phyloP scores from a whole-genome alignment of 768 basidiomycete species.

The Tylopilus sp. region DNA sequence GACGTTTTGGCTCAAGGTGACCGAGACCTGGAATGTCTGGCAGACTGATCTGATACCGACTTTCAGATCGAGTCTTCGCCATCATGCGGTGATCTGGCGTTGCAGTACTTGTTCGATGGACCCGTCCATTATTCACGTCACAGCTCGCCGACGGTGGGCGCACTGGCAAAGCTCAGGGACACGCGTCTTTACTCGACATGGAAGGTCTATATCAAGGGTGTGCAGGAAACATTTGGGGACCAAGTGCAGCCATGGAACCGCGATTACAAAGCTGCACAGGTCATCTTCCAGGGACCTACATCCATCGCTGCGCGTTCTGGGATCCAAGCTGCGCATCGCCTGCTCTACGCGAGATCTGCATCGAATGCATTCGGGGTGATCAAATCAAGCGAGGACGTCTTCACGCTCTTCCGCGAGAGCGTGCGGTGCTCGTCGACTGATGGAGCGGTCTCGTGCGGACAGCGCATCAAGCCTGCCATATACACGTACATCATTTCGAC shows the following conservation, averaged over 20 bases:
- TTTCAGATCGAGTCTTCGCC: conserved; percentile 50
- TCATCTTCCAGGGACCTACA: conserved; percentile 61
- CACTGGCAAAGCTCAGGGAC: conserved; percentile 57
- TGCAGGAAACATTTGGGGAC: conserved; percentile 59
- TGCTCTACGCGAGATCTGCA: conserved; percentile 70
- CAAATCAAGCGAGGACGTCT: conserved; percentile 44
- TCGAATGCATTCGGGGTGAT: conserved; percentile 62
- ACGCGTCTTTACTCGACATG: conserved; percentile 73
- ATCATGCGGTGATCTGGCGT: conserved; percentile 38
- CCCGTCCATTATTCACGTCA: conserved; percentile 71
- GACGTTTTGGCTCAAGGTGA: conserved; percentile 67
- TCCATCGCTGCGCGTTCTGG: conserved; percentile 62
- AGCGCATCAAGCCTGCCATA: conserved; percentile 73
- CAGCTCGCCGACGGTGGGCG: conserved; percentile 66
- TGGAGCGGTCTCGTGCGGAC: conserved; percentile 19
- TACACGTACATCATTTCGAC: conserved; percentile 83
- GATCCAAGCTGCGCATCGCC: conserved; percentile 68
- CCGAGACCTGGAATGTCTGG: not conserved
- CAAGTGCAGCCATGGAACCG: conserved; percentile 63
- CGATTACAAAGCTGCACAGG: conserved; percentile 65
- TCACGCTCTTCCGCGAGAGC: conserved; percentile 50
- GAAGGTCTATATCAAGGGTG: conserved; percentile 64
- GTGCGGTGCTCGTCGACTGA: conserved; percentile 10
- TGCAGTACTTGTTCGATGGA: conserved; percentile 66
- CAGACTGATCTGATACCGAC: conserved; percentile 3